These are phyloP conservation scores for Chlorella sp. DNA, from an alignment of 139 green algal genomes.

Conservation along the genomic window DNA sequence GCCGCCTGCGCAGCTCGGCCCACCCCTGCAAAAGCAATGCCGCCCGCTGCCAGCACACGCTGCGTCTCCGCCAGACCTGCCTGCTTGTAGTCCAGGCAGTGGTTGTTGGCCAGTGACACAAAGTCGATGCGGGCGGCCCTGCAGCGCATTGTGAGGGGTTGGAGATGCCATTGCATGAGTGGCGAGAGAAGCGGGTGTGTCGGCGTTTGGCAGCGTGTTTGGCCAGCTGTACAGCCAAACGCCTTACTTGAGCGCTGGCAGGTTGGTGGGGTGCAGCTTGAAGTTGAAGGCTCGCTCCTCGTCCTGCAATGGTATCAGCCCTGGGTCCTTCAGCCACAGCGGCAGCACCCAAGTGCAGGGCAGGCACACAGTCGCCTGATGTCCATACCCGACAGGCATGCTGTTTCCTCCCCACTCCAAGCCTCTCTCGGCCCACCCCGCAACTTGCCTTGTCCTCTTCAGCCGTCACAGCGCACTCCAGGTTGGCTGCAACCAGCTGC, in stretches of 20 bases:
- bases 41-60: slow-evolving; percentile 42
- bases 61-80: slow-evolving; percentile 60
- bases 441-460: slow-evolving; percentile 28
- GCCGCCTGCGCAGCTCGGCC: slow-evolving; percentile 47
- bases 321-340: too few relatives aligned
- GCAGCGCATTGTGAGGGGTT: too few relatives aligned
- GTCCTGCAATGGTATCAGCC: slow-evolving; percentile 28
- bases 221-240: too few relatives aligned
- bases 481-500: slow-evolving; percentile 64
- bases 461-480: slow-evolving; percentile 70
- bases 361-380: too few relatives aligned
- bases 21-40: slow-evolving; percentile 56
- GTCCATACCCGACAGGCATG: too few relatives aligned
- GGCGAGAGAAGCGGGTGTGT: too few relatives aligned
- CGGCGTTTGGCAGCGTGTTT: too few relatives aligned
- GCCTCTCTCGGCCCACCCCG: too few relatives aligned
- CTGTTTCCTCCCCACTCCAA: too few relatives aligned
- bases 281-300: slow-evolving; percentile 75
- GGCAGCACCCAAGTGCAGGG: too few relatives aligned
- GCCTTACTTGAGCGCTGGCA: slow-evolving; percentile 36
- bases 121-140: slow-evolving; percentile 53
- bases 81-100: slow-evolving; percentile 65
- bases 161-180: too few relatives aligned
- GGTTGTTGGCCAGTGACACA: slow-evolving; percentile 76
- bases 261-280: slow-evolving; percentile 62